Evolutionary conservation across 23 red algal species (phyloP).

Genomic region (Porphyridium purpureum): DNA sequence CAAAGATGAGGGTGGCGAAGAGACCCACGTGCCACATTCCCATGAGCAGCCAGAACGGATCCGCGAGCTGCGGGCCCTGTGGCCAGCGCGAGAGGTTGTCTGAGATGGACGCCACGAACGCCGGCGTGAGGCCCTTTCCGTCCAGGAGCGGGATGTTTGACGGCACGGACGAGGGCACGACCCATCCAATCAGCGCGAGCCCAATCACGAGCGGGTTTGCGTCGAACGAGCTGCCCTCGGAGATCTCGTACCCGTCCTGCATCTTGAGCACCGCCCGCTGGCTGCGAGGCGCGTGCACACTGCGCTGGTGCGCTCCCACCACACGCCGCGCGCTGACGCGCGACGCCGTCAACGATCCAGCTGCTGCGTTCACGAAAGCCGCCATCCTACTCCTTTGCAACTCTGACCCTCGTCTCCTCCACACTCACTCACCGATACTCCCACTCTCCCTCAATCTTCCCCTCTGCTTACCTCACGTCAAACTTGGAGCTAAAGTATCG

Average conservation of each 20-base stretch:
- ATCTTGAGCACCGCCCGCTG: too few relatives aligned
- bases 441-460: too few relatives aligned
- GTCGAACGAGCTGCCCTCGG: constrained; percentile 58
- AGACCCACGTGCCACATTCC: constrained; percentile 85
- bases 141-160: constrained; percentile 61
- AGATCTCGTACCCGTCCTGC: constrained; percentile 76
- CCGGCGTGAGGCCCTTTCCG: constrained; percentile 82
- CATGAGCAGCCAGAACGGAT: constrained; percentile 83
- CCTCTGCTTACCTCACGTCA: too few relatives aligned
- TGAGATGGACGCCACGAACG: constrained; percentile 85
- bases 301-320: too few relatives aligned
- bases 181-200: constrained; percentile 67
- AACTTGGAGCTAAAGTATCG: too few relatives aligned
- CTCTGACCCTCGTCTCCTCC: too few relatives aligned
- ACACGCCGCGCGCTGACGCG: too few relatives aligned
- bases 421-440: too few relatives aligned
- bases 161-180: constrained; percentile 72
- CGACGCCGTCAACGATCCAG: too few relatives aligned
- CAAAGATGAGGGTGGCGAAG: constrained; percentile 80
- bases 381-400: too few relatives aligned
- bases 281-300: too few relatives aligned
- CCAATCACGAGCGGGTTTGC: constrained; percentile 64
- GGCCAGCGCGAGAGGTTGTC: constrained; percentile 61
- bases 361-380: too few relatives aligned
- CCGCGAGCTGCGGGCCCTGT: constrained; percentile 64